Evolutionary conservation across 495 filamentous ascomycete genomes (phyloP), one percentile per base, ranked within the genome.

Genomic region (Hypoxylon cercidicola): DNA sequence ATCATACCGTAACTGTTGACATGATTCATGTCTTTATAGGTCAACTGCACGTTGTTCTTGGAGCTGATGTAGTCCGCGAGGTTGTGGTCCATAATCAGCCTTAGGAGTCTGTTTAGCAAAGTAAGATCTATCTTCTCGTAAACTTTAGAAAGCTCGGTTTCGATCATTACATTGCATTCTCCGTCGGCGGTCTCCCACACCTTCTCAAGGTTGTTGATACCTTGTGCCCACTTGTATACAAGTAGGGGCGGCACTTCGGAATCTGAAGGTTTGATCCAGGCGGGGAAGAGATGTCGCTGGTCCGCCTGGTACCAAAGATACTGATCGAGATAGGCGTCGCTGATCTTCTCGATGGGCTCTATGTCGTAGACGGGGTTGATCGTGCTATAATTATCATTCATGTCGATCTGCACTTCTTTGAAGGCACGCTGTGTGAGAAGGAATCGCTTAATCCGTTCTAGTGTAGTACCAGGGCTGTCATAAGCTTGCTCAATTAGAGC

Each of bases 1-100:
- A 98, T 97, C 87, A 99, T 88, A 50, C 96, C 96, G 71, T 98
- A 99, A 75, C 91, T 96, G 76, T 99, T 99, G 54, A 94, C 96
- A 74, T 99, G 96, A 71, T 97, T 98, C 96, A 99, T 99, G 71
- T 99, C 96, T 81, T 99, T 99, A 79, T 99, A 99, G 66, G 94
- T 97, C 55, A 99, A 84, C 69, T 97, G 93, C 13, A 99, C 96
- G 72, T 99, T 99, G 80, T 99, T 99, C 85, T 99, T 99, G 4
- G 93, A 93, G 10, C 93, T 96, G 75, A 99, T 99, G 77, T 99
- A 99, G 75, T 99, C 96, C 5, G 96, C 96, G 72, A 99, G 77
- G 77, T 99, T 99, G 82, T 98, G 96, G 69, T 99, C 96, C 96
- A 99, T 99, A 74, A 99, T 97, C 67, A 99, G 79, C 28, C 96